Base-by-base conservation (phyloP, 2,329 filamentous ascomycete species). In the Fusarium brachygibbosum region DNA sequence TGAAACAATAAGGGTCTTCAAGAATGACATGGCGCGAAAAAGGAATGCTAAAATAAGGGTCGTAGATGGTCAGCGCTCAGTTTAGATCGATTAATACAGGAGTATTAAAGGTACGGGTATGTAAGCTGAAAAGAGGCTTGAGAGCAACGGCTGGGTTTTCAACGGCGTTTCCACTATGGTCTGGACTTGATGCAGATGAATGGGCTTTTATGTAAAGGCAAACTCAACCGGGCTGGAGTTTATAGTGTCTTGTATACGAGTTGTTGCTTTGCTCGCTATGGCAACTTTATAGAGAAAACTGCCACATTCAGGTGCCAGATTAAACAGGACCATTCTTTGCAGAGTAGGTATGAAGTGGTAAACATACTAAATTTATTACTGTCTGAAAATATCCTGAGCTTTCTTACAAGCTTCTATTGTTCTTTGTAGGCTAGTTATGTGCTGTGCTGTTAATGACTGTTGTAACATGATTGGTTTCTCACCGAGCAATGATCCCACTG, bases 381-480 rank as follows among this genome's bases (percentile, higher is more conserved):
- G 11, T 19, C n/a, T 25, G 17, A 41, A 25, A 41, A 25, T 6
- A 25, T 16, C 2, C 14, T 17, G 38, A 23, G 12, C 37, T 21
- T 38, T 13, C 5, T 40, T 12, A 21, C 14, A 23, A 10, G 13
- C 38, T 17, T 16, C 4, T 23, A 23, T 16, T 16, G 10, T 11
- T 25, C 5, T 19, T 16, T 45, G 13, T 28, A 50, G 21, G 17
- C 17, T 45, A 45, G n/a, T n/a, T n/a, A n/a, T n/a, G n/a, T n/a
- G n/a, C n/a, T 28, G 23, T 42, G 23, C n/a, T 21, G 34, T 19
- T 17, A 23, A 38, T 28, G 17, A 17, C 5, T 3, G 29, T n/a
- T 10, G n/a, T 21, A 29, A 29, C 23, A 48, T 56, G 53, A 70
- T 69, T 69, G 67, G 67, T 9, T 16, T 41, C 23, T 56, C 46